Conservation (phyloP, 768 basidiomycete genomes). For the Hebeloma cylindrosporum region DNA sequence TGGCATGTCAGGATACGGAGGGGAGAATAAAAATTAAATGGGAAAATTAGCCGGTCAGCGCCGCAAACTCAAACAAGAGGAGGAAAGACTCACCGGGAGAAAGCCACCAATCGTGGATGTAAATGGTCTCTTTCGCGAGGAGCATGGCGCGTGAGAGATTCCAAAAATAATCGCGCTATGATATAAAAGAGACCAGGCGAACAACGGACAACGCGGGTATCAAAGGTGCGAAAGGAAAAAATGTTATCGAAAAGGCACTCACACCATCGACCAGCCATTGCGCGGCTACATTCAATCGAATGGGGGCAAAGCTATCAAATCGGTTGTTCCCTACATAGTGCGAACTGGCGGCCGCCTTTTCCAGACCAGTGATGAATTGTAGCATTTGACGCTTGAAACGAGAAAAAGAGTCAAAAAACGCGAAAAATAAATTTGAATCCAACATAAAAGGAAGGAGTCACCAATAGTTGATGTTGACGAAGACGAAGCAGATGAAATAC, state of each 20-base stretch:
- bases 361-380: slow-evolving; percentile 93
- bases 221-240: background rate
- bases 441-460: too few relatives aligned
- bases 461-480: too few relatives aligned
- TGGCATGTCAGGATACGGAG: background rate
- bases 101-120: slow-evolving; percentile 99
- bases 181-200: slow-evolving; percentile 28
- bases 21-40: background rate
- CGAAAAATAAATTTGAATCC: too few relatives aligned
- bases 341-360: slow-evolving; percentile 74
- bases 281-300: slow-evolving; percentile 88
- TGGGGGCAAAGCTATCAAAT: slow-evolving; percentile 94
- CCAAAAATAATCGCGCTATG: slow-evolving; percentile 98
- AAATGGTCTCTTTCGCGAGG: slow-evolving; percentile 84
- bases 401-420: background rate
- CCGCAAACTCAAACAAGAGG: background rate
- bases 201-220: background rate
- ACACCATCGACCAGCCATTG: slow-evolving; percentile 99
- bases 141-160: slow-evolving; percentile 89
- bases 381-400: slow-evolving; percentile 81
- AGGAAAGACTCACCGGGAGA: slow-evolving; percentile 61
- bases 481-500: background rate
- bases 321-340: slow-evolving; percentile 78
- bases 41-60: background rate
- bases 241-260: slow-evolving; percentile 28